Base-by-base conservation (phyloP, 2,329 filamentous ascomycete genomes). In the Akanthomyces lecanii region DNA sequence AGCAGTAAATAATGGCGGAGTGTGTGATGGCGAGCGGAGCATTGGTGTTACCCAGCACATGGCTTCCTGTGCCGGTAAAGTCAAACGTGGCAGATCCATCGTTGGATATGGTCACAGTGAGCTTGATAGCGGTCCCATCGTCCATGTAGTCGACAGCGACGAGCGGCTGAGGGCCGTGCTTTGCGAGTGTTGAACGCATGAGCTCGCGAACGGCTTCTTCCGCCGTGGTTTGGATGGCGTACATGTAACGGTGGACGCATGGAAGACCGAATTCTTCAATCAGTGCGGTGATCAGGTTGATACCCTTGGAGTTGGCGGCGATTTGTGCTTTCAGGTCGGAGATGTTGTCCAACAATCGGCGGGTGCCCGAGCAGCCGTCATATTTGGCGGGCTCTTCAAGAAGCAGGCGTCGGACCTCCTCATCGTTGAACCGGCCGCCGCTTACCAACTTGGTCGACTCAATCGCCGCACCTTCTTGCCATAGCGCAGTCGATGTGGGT, bases 271-370 rank as follows among this genome's bases (percentile, higher is more conserved):
- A 92, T 68, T 94, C 90, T 30, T 84, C 82, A 66, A 93, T 91
- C 1, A 94, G 77, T 0, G 83, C 81, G 50, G 82, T 83, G 66
- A 93, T 91, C 21, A 94, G 79, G 47, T 85, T 85, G 69, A 94
- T 94, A 10, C 92, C 92, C 68, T 92, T 92, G 69, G 92, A 89
- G 70, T 96, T 96, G 14, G 91, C 91, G 0, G 92, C 91, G 14
- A 95, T 88, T 72, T 96, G 91, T 0, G 92, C 92, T 73, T 93
- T 92, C 47, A 96, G 80, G 71, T 96, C 92, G 59, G 91, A 93
- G 67, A 96, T 81, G 71, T 96, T 96, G 73, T 96, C 92, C 11
- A 85, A 86, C 1, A 96, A 79, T 71, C 90, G 92, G 50, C 91
- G 81, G 0, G 91, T 93, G 2, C 91, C 91, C 61, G 85, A 88